A percentile compares a stretch with the other conserved stretches of the same genome.
These are phyloP conservation scores for Elsinoe batatas DNA, from an alignment of 2,329 filamentous ascomycete species.

Conservation along the genomic window DNA sequence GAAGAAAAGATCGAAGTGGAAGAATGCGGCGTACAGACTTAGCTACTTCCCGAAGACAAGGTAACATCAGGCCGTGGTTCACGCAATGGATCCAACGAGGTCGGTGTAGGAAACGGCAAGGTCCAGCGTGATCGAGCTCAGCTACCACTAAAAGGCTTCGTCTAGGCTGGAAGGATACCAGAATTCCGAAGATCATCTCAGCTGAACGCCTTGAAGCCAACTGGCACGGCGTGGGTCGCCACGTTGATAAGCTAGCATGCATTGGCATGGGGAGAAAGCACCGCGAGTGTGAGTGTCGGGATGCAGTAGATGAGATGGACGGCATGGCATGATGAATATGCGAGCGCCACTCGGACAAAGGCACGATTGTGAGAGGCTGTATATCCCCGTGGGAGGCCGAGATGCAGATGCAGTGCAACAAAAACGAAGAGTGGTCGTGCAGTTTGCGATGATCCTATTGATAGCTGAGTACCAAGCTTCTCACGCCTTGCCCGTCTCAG, in stretches of 20 bases:
- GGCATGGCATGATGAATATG: background rate
- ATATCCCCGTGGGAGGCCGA: background rate
- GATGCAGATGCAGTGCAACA: background rate
- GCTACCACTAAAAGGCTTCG: constrained; percentile 4
- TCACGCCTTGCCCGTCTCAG: constrained; percentile 6
- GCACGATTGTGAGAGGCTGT: background rate
- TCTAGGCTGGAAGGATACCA: background rate
- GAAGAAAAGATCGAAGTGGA: background rate
- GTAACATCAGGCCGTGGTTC: constrained; percentile 1
- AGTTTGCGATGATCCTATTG: constrained; percentile 7
- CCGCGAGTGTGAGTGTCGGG: background rate
- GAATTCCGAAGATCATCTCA: constrained; percentile 7
- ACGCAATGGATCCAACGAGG: constrained; percentile 2
- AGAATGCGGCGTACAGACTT: background rate
- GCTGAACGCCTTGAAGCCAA: background rate
- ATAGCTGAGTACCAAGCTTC: constrained; percentile 10
- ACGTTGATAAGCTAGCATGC: background rate
- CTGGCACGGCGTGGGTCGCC: background rate
- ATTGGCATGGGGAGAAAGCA: background rate
- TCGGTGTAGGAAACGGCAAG: background rate
- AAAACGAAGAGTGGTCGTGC: background rate
- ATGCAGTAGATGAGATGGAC: background rate
- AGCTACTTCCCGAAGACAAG: background rate
- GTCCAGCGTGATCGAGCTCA: background rate
- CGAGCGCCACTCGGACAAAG: background rate